Evolutionary conservation across 2,329 filamentous ascomycete species (phyloP), one percentile per base, ranked within the genome.

Genomic region (Talaromyces rugulosus): DNA sequence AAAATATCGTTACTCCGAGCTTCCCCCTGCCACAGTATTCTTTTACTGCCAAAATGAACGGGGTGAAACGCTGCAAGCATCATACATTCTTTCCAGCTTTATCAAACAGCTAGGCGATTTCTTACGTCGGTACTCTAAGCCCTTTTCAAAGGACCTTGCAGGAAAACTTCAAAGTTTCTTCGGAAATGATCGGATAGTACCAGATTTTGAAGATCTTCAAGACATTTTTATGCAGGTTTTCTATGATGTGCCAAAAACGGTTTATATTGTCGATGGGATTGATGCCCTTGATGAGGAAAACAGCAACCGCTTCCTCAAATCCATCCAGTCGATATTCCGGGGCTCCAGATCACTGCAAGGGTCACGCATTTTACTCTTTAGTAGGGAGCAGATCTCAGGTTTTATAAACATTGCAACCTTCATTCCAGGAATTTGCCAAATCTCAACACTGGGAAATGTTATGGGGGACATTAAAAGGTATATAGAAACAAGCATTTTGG

Each of bases 311-410:
- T 18, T 60, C 0, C 42, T 60, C 7, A 55, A 31, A 30, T 51
- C 30, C 8, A 47, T 60, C 30, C 31, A n/a, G 30, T 55, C 8
- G 4, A 3, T 56, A 11, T 60, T 56, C 18, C 56, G 52, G 36
- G 8, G n/a, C 18, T 31, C 16, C 14, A 16, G 4, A 12, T 18
- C 11, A 33, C n/a, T 52, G 9, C 3, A 42, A 7, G 30, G 30
- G n/a, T 63, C 61, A 16, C 60, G 59, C 18, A 47, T 69, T 6
- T 36, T 68, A 4, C 3, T 69, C 3, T 44, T 67, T 5, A 69
- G 67, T 28, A 59, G 68, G 44, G 63, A 68, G 14, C 64, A 69
- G 54, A 16, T 69, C 56, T 62, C 63, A n/a, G 67, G 67, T 5
- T 62, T 64, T 50, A 63, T 63, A 47, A 59, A 64, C 36, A 64